Evolutionary conservation across 2,329 filamentous ascomycete genomes (phyloP), one percentile per base, ranked within the genome.

Genomic region (Penicillium sp.): DNA sequence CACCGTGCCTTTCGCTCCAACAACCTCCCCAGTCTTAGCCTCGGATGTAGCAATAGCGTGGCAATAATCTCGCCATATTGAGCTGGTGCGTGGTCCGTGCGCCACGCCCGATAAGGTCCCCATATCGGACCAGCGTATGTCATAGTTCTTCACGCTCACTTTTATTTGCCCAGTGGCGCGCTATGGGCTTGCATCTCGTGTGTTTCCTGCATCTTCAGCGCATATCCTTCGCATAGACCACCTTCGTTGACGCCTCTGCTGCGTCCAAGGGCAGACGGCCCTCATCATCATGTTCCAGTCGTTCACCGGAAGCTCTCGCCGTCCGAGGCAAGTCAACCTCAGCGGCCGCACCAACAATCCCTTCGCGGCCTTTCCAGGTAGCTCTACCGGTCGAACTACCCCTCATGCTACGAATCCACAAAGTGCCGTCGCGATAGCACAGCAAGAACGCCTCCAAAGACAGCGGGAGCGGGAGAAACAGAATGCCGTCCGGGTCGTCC

Each of bases 261-360:
- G 50, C 50, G 52, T 39, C 44, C 49, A 51, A 56, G 51, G 53
- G 46, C 18, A 33, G 58, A 47, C 58, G 56, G 58, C 54, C 54
- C 22, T 36, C 18, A 58, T 55, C 54, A 60, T 72, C 67, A 97
- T 97, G 94, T 96, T 95, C 79, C 88, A 90, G 61, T 92, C 90
- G 55, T 99, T 99, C 79, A 95, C 91, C 24, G 95, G 95, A 68
- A 91, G 80, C 77, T 91, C 92, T 69, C 88, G 91, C 70, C 90
- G 91, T 66, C 89, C 89, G 61, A 89, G 95, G 65, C 93, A 97
- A 75, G 92, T 98, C 73, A 97, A 98, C 77, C 88, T 99, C 61
- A 95, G 92, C 66, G 95, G 92, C 62, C 89, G 93, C 67, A 86
- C 86, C 65, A 81, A 82, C 52, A 96, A 96, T 70, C 91, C 92